Base-by-base conservation (phyloP, 371 early-diverging fungal genomes). In the Mucor circinelloides region DNA sequence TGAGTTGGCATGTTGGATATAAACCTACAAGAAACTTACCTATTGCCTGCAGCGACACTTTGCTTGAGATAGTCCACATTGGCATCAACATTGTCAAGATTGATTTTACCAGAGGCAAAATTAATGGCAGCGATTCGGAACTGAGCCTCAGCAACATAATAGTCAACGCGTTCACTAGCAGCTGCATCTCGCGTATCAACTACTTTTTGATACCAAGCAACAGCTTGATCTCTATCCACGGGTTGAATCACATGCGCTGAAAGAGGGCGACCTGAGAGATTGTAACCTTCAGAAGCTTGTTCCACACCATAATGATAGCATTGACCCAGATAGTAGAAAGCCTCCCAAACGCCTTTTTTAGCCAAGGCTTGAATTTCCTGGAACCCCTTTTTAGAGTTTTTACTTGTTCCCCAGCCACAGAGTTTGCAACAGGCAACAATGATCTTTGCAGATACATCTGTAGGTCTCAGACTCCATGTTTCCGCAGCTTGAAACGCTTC, bases 191-290 rank as follows among this genome's bases (percentile, higher is more conserved):
- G 63, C 36, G 56, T 23, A n/a, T 74, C 48, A 17, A 69, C 87
- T 4, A 90, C 82, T 38, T 77, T 83, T 9, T 68, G 62, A 73
- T 91, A 94, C 88, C 91, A 90, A 8, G 66, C 59, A 3, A 85
- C 82, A 0, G 94, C 93, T 23, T 75, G 57, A 23, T 59, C 42
- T 31, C 82, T 80, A 67, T 92, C 78, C 44, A 79, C 70, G 3
- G 80, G 76, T 10, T 79, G 79, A 38, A 66, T 60, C 6, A 42
- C 12, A 42, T 34, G 30, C 17, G 44, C 10, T 12, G 48, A 55
- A 10, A 56, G 46, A 25, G 27, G 63, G 19, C 46, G 23, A 13
- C 63, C 36, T 8, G 67, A 54, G 10, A 54, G 40, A 48, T 28
- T 58, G 30, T 54, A 42, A 30, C 57, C 34, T 36, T 65, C 66